These are phyloP conservation scores for Cryptococcus hybrid DNA, from an alignment of 1,284 basidiomycete species.

Conservation along the genomic window DNA sequence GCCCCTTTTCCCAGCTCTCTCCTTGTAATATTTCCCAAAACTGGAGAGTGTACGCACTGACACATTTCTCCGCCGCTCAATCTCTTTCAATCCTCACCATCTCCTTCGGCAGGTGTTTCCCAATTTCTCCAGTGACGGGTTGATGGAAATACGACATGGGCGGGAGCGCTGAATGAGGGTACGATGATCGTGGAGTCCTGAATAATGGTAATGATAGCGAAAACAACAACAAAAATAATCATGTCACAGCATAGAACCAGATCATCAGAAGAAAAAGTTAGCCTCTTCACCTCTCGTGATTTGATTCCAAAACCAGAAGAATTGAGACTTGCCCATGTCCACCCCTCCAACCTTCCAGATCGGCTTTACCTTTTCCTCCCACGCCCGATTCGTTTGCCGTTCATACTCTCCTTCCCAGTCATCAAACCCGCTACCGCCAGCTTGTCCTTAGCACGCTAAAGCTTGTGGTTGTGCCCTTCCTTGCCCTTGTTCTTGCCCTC, in stretches of 20 bases:
- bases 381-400: conserved; percentile 14
- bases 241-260: too few species aligned
- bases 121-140: conserved; percentile 20
- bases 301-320: too few species aligned
- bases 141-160: conserved; percentile 7
- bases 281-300: too few species aligned
- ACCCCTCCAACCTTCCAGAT: conserved; percentile 42
- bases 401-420: conserved; percentile 33
- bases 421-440: not conserved
- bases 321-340: conserved; percentile 37
- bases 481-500: too few species aligned
- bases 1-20: not conserved
- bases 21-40: not conserved
- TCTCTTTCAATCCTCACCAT: conserved; percentile 51
- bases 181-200: conserved; percentile 13
- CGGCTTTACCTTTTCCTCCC: conserved; percentile 37
- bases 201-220: too few species aligned
- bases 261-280: too few species aligned
- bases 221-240: too few species aligned
- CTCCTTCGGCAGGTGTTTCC: conserved; percentile 47
- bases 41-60: conserved; percentile 38
- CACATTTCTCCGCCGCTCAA: conserved; percentile 44
- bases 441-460: not conserved
- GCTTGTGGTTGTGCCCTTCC: not conserved
- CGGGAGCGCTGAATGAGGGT: conserved; percentile 13